Evolutionary conservation across 306 rosid species (phyloP).

Genomic region (Prunus persica): DNA sequence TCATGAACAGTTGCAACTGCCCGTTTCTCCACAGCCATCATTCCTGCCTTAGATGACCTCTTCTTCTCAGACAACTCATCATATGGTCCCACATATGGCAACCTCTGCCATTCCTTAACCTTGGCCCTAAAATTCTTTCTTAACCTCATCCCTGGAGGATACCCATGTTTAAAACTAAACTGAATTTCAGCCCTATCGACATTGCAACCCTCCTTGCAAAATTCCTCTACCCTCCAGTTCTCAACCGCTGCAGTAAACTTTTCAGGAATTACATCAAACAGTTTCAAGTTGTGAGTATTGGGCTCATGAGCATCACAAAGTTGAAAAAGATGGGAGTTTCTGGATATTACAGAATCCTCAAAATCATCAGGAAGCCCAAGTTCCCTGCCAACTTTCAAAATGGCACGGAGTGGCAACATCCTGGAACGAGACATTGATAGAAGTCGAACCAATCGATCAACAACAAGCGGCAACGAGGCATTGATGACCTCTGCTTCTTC

Average conservation of each 20-base stretch:
- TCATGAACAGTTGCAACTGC: slow-evolving; percentile 83
- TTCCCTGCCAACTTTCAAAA: slow-evolving; percentile 87
- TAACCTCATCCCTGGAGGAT: slow-evolving; percentile 89
- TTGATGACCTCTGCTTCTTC: slow-evolving; percentile 59
- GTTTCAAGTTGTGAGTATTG: slow-evolving; percentile 71
- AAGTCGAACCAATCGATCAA: slow-evolving; percentile 65
- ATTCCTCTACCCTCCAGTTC: slow-evolving; percentile 82
- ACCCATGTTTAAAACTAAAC: slow-evolving; percentile 59
- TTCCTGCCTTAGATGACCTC: slow-evolving; percentile 43
- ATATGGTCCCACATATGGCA: slow-evolving; percentile 77
- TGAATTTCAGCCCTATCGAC: slow-evolving; percentile 55
- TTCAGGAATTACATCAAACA: slow-evolving; percentile 39
- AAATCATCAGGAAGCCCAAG: slow-evolving; percentile 95
- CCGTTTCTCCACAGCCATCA: slow-evolving; percentile 63
- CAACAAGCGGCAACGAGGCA: slow-evolving; percentile 57
- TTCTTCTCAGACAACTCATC: slow-evolving; percentile 44
- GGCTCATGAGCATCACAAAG: slow-evolving; percentile 66
- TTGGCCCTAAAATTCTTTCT: slow-evolving; percentile 68
- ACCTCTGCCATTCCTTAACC: slow-evolving; percentile 82
- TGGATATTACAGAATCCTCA: slow-evolving; percentile 67
- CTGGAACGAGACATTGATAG: slow-evolving; percentile 66
- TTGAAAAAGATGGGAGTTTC: slow-evolving; percentile 56
- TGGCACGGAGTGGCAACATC: slow-evolving; percentile 74
- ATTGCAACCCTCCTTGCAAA: slow-evolving; percentile 56
- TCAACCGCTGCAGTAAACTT: slow-evolving; percentile 60